Evolutionary conservation across 345 rosid genomes (phyloP).

Genomic region (Dipteronia sinensis): DNA sequence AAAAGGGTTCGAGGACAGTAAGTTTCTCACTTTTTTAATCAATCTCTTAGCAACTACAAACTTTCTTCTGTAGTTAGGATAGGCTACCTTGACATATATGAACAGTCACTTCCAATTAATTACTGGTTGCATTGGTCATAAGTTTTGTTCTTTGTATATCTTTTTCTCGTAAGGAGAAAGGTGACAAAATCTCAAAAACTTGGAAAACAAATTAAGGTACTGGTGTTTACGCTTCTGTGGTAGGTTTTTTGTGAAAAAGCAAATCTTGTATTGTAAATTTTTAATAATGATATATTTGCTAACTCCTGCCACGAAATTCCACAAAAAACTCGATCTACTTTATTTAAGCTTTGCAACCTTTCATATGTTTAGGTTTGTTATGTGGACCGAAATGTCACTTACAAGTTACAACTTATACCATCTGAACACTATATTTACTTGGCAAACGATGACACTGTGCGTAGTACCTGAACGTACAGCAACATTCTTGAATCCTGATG

Average conservation of each 20-base stretch:
- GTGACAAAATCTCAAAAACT: too few species aligned
- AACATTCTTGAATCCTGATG: not conserved
- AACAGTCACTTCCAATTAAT: too few species aligned
- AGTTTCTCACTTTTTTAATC: constrained; percentile 23
- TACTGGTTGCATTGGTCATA: too few species aligned
- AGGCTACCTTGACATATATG: too few species aligned
- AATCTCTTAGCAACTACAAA: not conserved
- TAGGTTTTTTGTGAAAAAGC: not conserved
- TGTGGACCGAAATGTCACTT: not conserved
- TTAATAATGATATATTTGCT: not conserved
- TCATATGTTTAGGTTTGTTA: not conserved
- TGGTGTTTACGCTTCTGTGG: not conserved
- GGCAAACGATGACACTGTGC: not conserved
- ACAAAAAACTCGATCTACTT: not conserved
- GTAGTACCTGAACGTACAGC: not conserved
- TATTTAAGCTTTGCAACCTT: not conserved
- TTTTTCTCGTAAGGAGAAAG: too few species aligned
- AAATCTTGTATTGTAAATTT: not conserved
- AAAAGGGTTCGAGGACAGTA: constrained; percentile 78
- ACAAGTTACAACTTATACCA: not conserved
- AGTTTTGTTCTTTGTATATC: too few species aligned
- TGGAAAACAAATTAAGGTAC: not conserved
- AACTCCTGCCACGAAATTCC: not conserved
- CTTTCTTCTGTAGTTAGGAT: too few species aligned
- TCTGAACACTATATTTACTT: not conserved